Conservation (phyloP, 2,329 filamentous ascomycete species). For the Epichloe sibirici region DNA sequence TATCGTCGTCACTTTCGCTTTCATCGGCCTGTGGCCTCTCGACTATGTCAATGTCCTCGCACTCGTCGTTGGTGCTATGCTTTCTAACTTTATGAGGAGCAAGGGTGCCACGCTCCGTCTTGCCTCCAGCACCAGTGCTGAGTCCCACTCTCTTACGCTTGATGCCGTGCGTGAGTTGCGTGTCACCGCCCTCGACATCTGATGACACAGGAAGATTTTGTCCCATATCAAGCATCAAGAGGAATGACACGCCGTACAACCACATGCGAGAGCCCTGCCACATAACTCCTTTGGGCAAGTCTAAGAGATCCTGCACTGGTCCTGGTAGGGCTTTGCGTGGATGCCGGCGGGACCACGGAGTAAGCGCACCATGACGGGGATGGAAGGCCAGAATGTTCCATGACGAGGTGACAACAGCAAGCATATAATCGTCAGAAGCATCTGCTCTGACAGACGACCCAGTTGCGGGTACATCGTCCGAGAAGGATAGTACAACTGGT, state of each 20-base stretch:
- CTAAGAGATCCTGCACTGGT: slow-evolving; percentile 61
- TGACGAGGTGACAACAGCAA: slow-evolving; percentile 42
- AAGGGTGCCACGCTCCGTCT: slow-evolving; percentile 34
- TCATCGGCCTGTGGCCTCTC: slow-evolving; percentile 23
- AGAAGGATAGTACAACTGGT: slow-evolving; percentile 58
- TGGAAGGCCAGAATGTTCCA: slow-evolving; percentile 68
- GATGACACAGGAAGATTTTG: slow-evolving; percentile 45
- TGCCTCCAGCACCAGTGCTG: slow-evolving; percentile 40
- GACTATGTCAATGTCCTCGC: slow-evolving; percentile 27
- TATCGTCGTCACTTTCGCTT: slow-evolving; percentile 26
- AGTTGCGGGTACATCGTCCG: slow-evolving; percentile 30
- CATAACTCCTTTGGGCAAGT: slow-evolving; percentile 70
- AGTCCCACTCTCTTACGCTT: slow-evolving; percentile 42
- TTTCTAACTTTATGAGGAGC: slow-evolving; percentile 31
- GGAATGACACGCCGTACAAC: slow-evolving; percentile 75
- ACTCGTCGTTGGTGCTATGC: slow-evolving; percentile 27
- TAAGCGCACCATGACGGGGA: slow-evolving; percentile 61
- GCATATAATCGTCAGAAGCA: slow-evolving; percentile 33
- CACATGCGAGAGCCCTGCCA: slow-evolving; percentile 75
- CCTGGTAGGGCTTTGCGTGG: slow-evolving; percentile 61
- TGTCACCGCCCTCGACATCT: slow-evolving; percentile 19
- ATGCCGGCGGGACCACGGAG: slow-evolving; percentile 78
- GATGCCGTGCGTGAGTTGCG: slow-evolving; percentile 20
- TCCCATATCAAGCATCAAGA: slow-evolving; percentile 84
- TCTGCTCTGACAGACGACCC: slow-evolving; percentile 16